phyloP scores from a whole-genome alignment of 306 rosid species.

The Benincasa hispida region DNA sequence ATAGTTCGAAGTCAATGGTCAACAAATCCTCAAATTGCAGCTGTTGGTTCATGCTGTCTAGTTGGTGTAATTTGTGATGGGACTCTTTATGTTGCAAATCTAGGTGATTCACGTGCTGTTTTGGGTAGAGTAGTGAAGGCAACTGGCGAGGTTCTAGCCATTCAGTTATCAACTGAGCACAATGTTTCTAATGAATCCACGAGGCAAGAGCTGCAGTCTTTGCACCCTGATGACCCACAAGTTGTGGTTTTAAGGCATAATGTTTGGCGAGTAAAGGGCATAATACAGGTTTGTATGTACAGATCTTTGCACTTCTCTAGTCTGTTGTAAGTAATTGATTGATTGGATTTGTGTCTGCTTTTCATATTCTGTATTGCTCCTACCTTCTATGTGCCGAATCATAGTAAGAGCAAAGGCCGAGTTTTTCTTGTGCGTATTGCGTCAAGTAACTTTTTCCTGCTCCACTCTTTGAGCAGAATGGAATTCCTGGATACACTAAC shows the following conservation, averaged over 20 bases:
- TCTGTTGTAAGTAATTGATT: not conserved
- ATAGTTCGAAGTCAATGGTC: conserved; percentile 61
- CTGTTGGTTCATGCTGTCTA: conserved; percentile 92
- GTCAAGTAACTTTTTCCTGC: not conserved
- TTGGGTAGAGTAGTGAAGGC: conserved; percentile 68
- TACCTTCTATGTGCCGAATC: not conserved
- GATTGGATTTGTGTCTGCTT: not conserved
- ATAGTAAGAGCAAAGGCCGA: not conserved
- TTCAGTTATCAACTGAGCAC: conserved; percentile 67
- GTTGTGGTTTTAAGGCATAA: conserved; percentile 82
- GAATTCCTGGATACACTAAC: not conserved
- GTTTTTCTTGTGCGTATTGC: not conserved
- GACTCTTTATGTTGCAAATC: conserved; percentile 60
- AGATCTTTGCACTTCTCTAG: not conserved
- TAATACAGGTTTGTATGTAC: conserved; percentile 51
- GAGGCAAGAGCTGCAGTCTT: conserved; percentile 74
- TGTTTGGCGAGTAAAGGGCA: conserved; percentile 87
- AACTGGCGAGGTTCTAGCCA: conserved; percentile 71
- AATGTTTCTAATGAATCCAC: conserved; percentile 63
- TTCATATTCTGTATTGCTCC: not conserved
- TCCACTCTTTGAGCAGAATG: too few species aligned
- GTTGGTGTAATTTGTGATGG: conserved; percentile 68
- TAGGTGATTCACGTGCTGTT: conserved; percentile 89
- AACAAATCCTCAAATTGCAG: conserved; percentile 66
- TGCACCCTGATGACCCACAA: conserved; percentile 74